Conservation (phyloP, 495 filamentous ascomycete genomes). For the Penicillium soppii region DNA sequence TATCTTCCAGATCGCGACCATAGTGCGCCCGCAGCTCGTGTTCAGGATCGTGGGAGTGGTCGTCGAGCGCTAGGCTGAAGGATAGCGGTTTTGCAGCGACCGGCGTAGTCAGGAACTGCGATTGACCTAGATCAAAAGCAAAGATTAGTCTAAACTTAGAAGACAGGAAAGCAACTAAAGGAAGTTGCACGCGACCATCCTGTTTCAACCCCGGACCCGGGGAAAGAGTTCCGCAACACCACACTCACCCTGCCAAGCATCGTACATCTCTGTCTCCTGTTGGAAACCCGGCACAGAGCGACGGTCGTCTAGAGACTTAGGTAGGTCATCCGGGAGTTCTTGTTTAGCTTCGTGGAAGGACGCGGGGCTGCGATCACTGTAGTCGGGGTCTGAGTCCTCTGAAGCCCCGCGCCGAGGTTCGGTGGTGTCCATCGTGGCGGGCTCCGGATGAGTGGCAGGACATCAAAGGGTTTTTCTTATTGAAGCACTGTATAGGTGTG, state of each 20-base stretch:
- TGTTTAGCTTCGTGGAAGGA: conserved; percentile 28
- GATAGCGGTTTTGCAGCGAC: conserved; percentile 77
- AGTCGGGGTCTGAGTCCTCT: conserved; percentile 29
- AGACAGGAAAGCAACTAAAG: not conserved
- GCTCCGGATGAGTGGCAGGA: conserved; percentile 19
- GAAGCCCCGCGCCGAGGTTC: conserved; percentile 38
- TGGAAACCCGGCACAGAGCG: conserved; percentile 58
- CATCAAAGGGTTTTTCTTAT: conserved; percentile 23
- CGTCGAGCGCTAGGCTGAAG: conserved; percentile 82
- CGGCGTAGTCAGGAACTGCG: conserved; percentile 86
- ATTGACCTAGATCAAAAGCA: conserved; percentile 65
- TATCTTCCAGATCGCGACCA: conserved; percentile 62
- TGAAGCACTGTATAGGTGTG: conserved; percentile 2
- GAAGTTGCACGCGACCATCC: no score
- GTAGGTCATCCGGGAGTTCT: conserved; percentile 79
- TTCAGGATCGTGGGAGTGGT: conserved; percentile 52
- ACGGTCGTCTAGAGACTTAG: conserved; percentile 86
- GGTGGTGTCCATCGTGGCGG: conserved; percentile 39
- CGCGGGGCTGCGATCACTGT: conserved; percentile 20
- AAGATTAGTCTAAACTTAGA: not conserved
- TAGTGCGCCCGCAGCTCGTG: conserved; percentile 38
- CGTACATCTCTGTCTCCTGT: conserved; percentile 91
- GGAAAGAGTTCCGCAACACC: conserved; percentile 1
- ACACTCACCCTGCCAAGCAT: conserved; percentile 91
- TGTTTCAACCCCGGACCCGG: not conserved